These are phyloP conservation scores for Blepharisma japonicum DNA, from an alignment of 73 alveolate genomes.

Conservation along the genomic window DNA sequence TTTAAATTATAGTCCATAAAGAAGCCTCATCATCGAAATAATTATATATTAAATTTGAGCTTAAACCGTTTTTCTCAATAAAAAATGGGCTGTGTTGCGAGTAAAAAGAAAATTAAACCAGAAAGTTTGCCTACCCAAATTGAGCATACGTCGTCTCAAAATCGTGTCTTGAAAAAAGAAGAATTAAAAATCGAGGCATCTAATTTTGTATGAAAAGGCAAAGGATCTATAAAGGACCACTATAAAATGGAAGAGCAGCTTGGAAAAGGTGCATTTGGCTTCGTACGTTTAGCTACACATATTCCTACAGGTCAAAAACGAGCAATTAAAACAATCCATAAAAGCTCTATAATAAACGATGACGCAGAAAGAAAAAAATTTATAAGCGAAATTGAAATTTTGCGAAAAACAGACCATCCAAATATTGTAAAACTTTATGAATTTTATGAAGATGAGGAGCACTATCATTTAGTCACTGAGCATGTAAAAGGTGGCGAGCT, in stretches of 20 bases:
- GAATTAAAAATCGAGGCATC: constrained; percentile 20
- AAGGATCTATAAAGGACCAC: background rate
- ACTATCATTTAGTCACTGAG: constrained; percentile 74
- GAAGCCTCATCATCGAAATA: too few relatives aligned
- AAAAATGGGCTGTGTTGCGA: too few relatives aligned
- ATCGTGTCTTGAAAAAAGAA: background rate
- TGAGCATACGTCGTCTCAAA: too few relatives aligned
- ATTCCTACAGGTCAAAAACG: constrained; percentile 51
- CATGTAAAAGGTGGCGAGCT: constrained; percentile 82
- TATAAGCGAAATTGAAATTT: constrained; percentile 22
- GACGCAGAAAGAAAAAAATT: constrained; percentile 40
- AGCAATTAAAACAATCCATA: constrained; percentile 50
- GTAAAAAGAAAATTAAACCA: too few relatives aligned
- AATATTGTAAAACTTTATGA: constrained; percentile 83
- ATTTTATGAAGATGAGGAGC: constrained; percentile 76
- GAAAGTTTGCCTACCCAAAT: too few relatives aligned
- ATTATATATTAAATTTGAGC: too few relatives aligned
- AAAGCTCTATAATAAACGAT: constrained; percentile 36
- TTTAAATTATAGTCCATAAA: too few relatives aligned
- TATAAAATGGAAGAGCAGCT: background rate
- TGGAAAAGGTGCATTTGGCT: constrained; percentile 67
- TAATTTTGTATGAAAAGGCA: constrained; percentile 1
- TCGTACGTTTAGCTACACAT: constrained; percentile 62
- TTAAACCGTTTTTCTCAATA: too few relatives aligned
- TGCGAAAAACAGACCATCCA: constrained; percentile 59